Evolutionary conservation across 2,329 filamentous ascomycete genomes (phyloP), one percentile per base, ranked within the genome.

Genomic region (Colletotrichum sojae): DNA sequence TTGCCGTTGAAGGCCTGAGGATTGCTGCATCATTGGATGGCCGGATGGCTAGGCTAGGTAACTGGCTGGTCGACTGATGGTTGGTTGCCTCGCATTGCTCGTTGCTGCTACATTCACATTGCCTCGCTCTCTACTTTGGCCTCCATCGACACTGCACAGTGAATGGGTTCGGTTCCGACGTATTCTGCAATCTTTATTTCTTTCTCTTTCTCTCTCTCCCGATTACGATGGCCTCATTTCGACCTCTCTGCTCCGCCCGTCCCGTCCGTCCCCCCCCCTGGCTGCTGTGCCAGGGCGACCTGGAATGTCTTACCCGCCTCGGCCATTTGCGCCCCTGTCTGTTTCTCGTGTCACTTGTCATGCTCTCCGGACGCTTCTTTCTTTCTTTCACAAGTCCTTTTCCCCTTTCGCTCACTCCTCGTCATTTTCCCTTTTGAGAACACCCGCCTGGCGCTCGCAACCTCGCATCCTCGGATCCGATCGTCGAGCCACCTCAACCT

Each of bases 171-270:
- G 8, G 31, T 36, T 36, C 3, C 8, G 31, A 10, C 31, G 10
- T 10, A 36, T 36, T 36, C 4, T 36, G 31, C 31, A 36, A 9
- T 36, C 10, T 36, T 36, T 10, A 9, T 36, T 10, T 10, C 31
- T 10, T 36, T 36, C 16, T 18, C 40, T 6, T 43, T 43, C 45
- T 20, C 18, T n/a, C 22, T 10, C n/a, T 31, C 25, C 55, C 39
- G 40, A 65, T 56, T 69, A 60, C 45, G 63, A 69, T 69, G 62
- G 62, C 55, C 62, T 69, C 62, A 69, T 61, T 43, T 67, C 36
- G 10, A 65, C 51, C 27, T 59, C 54, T 16, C 51, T 36, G 61
- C 66, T 59, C 62, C 61, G 54, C 60, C 54, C 55, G 31, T 68
- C 55, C 49, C 54, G 61, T 55, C 27, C 39, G 40, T 46, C 8